These are phyloP conservation scores for Clonostachys chloroleuca DNA, from an alignment of 2,329 filamentous ascomycete genomes.

Conservation along the genomic window DNA sequence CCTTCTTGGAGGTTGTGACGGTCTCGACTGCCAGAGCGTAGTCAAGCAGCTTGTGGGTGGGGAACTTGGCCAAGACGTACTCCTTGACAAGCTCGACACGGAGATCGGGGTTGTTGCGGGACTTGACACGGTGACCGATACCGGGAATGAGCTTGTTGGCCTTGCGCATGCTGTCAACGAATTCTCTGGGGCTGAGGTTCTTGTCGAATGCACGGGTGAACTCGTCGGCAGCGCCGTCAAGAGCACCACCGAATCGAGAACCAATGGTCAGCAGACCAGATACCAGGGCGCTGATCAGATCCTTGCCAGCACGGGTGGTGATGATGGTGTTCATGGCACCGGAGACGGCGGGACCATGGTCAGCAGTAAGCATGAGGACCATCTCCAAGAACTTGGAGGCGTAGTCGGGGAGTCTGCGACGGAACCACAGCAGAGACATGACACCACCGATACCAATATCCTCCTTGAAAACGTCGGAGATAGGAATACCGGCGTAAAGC, in stretches of 20 bases:
- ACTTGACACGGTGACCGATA: slow-evolving; percentile 99
- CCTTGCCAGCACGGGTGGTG: slow-evolving; percentile 98
- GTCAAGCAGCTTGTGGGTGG: slow-evolving; percentile 95
- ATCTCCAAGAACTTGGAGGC: slow-evolving; percentile 99
- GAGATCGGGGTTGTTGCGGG: slow-evolving; percentile 98
- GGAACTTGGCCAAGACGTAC: slow-evolving; percentile 96
- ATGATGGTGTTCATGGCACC: slow-evolving; percentile 99
- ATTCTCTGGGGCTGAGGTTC: slow-evolving; percentile 96
- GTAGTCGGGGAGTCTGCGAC: slow-evolving; percentile 89
- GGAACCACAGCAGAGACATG: slow-evolving; percentile 99
- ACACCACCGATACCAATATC: slow-evolving; percentile 99
- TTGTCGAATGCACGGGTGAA: slow-evolving; percentile 98
- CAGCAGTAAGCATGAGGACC: slow-evolving; percentile 99
- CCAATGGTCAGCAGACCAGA: slow-evolving; percentile 97
- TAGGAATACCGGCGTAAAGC: slow-evolving; percentile 97
- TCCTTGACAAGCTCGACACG: slow-evolving; percentile 99
- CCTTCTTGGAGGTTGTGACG: slow-evolving; percentile 99
- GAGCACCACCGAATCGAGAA: slow-evolving; percentile 95
- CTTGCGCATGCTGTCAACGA: slow-evolving; percentile 98
- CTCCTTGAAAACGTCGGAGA: slow-evolving; percentile 99
- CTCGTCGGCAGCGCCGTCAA: slow-evolving; percentile 96
- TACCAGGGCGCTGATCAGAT: slow-evolving; percentile 92
- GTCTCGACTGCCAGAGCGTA: slow-evolving; percentile 97
- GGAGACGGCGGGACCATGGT: slow-evolving; percentile 97
- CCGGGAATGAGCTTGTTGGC: slow-evolving; percentile 99